Percentiles rank a stretch among this genome's conserved stretches.
Evolutionary conservation across 2,329 filamentous ascomycete species (phyloP).

Genomic region (Neopestalotiopsis rosae): DNA sequence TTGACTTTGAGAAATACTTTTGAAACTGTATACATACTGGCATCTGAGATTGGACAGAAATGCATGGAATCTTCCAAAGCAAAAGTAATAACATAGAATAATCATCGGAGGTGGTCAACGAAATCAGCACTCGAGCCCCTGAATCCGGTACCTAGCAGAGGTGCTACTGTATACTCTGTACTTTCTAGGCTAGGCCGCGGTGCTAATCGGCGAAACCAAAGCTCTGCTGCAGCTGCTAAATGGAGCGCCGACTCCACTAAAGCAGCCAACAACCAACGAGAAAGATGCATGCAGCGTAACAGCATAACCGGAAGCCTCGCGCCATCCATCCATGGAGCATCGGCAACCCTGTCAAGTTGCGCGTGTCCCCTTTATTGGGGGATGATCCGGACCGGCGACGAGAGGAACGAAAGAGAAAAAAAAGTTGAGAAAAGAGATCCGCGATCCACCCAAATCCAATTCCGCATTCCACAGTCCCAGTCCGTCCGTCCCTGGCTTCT

Average conservation of each 20-base stretch:
- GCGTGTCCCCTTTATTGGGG: slow-evolving; percentile 1
- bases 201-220: slow-evolving; percentile 4
- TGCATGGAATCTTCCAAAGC: not conserved
- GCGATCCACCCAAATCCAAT: not conserved
- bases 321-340: not conserved
- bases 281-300: not conserved
- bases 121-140: not conserved
- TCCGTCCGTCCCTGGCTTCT: not conserved
- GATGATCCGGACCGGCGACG: slow-evolving; percentile 4
- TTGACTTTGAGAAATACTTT: not conserved
- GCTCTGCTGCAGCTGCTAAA: not conserved
- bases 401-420: not conserved
- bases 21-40: not conserved
- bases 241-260: slow-evolving; percentile 6
- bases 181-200: not conserved
- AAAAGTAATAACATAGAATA: not conserved
- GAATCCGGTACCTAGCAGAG: not conserved
- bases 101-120: not conserved
- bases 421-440: slow-evolving; percentile 5
- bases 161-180: not conserved
- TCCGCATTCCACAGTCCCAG: not conserved
- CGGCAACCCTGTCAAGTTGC: slow-evolving; percentile 6
- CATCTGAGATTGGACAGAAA: not conserved
- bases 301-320: not conserved
- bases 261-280: slow-evolving; percentile 4